Conservation (phyloP, 768 basidiomycete species). For the Paxillus involutus region DNA sequence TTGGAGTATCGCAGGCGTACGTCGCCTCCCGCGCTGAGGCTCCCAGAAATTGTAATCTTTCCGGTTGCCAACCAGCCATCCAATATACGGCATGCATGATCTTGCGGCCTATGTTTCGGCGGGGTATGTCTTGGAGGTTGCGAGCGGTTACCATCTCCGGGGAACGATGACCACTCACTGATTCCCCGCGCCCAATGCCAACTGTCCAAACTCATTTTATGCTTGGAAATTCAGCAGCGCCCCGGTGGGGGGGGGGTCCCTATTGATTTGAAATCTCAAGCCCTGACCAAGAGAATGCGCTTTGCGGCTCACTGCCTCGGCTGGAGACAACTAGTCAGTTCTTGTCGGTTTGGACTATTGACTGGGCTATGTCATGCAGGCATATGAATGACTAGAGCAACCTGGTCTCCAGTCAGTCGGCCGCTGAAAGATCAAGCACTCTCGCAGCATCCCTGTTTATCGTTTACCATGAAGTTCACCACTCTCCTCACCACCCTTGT, state of each 20-base stretch:
- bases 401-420: not conserved
- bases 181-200: too few species aligned
- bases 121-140: not conserved
- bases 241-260: not conserved
- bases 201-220: too few species aligned
- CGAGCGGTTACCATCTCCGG: not conserved
- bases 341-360: not conserved
- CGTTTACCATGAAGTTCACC: conserved; percentile 7
- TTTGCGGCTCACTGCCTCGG: not conserved
- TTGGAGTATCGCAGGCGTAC: too few species aligned
- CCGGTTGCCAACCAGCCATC: too few species aligned
- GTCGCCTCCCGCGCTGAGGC: too few species aligned
- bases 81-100: too few species aligned
- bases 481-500: conserved; percentile 7
- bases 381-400: not conserved
- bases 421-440: not conserved
- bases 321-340: not conserved
- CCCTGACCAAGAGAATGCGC: not conserved
- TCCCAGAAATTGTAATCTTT: too few species aligned
- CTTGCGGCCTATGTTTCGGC: too few species aligned
- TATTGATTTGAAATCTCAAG: not conserved
- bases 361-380: not conserved
- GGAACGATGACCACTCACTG: not conserved
- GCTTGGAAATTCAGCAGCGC: not conserved
- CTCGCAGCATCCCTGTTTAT: not conserved